Conservation (phyloP, 2,329 filamentous ascomycete genomes). For the Atkinsonella hypoxylon region DNA sequence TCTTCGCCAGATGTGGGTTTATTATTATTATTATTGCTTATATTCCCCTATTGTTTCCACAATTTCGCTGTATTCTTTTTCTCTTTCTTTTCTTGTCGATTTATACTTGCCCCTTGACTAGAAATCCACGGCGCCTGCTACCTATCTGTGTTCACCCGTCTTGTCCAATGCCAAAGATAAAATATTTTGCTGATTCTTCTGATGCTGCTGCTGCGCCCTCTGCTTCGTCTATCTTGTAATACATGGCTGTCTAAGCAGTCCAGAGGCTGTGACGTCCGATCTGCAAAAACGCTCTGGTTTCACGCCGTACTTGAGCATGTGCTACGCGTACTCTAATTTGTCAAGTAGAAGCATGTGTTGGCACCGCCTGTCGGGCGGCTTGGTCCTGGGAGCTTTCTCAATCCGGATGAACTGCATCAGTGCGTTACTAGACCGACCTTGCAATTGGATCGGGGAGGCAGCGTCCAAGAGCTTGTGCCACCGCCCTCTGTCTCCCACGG, state of each 20-base stretch:
- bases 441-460: background rate
- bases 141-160: background rate
- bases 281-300: background rate
- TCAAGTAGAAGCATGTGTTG: background rate
- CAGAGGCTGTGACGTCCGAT: background rate
- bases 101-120: background rate
- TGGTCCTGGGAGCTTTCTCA: background rate
- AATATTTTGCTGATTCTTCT: background rate
- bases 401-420: background rate
- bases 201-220: background rate
- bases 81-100: background rate
- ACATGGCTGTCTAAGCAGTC: background rate
- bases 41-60: background rate
- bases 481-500: background rate
- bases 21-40: background rate
- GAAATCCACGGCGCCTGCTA: conserved; percentile 1
- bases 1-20: background rate
- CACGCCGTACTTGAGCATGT: conserved; percentile 1
- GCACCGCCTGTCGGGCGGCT: background rate
- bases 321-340: background rate
- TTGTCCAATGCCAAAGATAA: conserved; percentile 2
- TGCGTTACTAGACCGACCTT: background rate
- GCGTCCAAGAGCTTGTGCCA: background rate
- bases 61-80: background rate
- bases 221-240: background rate